These are phyloP conservation scores for Aspergillus ochraceus DNA, from an alignment of 2,329 filamentous ascomycete genomes.

Conservation along the genomic window DNA sequence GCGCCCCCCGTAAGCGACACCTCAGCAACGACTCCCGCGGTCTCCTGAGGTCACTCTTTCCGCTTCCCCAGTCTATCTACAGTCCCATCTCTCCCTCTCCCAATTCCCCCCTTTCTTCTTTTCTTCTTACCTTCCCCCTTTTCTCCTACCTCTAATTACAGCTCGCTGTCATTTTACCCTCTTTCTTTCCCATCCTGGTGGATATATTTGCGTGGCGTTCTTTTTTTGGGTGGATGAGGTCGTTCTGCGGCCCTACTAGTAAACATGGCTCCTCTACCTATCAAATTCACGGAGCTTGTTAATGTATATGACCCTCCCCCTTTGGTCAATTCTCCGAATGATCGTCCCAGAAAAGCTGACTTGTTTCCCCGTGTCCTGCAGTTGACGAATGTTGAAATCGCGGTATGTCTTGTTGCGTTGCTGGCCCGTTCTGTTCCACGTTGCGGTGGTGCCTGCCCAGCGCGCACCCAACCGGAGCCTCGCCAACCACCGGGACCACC, in stretches of 20 bases:
- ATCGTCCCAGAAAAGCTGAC: constrained; percentile 30
- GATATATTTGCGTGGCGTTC: constrained; percentile 39
- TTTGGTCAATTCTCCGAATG: neutral
- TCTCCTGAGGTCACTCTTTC: constrained; percentile 43
- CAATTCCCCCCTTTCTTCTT: constrained; percentile 9
- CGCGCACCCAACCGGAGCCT: constrained; percentile 1
- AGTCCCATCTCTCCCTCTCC: constrained; percentile 21
- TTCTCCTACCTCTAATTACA: constrained; percentile 15
- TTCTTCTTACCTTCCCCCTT: constrained; percentile 19
- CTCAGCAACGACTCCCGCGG: constrained; percentile 40
- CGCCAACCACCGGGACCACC: constrained; percentile 7
- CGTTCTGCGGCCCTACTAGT: constrained; percentile 42
- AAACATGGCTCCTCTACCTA: constrained; percentile 69
- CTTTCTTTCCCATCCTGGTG: constrained; percentile 20
- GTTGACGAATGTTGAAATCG: constrained; percentile 56
- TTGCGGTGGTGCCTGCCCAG: constrained; percentile 16
- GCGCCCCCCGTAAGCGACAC: constrained; percentile 36
- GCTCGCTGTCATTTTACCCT: constrained; percentile 20
- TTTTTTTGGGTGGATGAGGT: constrained; percentile 43
- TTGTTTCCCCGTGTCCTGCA: constrained; percentile 30
- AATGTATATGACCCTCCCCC: constrained; percentile 59
- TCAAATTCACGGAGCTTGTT: constrained; percentile 90
- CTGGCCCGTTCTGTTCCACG: constrained; percentile 4
- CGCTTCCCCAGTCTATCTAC: constrained; percentile 27
- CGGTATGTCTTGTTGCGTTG: constrained; percentile 45